Evolutionary conservation across 768 basidiomycete species (phyloP).

Genomic region (Tubosaeta sp.): DNA sequence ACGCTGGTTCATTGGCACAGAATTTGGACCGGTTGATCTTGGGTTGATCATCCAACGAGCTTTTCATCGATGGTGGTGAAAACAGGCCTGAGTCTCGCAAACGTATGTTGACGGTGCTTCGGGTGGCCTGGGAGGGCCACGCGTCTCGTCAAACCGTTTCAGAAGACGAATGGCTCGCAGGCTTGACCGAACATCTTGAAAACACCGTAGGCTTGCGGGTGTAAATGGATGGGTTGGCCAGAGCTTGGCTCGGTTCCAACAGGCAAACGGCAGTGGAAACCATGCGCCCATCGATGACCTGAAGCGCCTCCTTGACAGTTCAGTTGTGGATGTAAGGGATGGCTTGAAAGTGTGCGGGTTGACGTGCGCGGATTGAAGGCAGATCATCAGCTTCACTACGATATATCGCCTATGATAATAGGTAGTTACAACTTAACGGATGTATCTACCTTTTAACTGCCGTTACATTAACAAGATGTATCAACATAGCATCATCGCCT

Average conservation of each 20-base stretch:
- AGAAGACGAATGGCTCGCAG: conserved; percentile 36
- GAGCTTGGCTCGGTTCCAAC: conserved; percentile 47
- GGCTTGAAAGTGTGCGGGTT: conserved; percentile 47
- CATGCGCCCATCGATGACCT: conserved; percentile 45
- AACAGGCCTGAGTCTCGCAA: conserved; percentile 18
- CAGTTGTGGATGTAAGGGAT: conserved; percentile 42
- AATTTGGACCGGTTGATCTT: no score
- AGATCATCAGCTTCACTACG: no score
- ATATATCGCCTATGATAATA: no score
- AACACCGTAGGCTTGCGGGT: conserved; percentile 40
- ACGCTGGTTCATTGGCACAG: conserved; percentile 22
- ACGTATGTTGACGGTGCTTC: conserved; percentile 10
- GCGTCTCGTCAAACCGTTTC: conserved; percentile 14
- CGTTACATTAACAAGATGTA: no score
- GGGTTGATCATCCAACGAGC: no score
- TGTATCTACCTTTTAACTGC: no score
- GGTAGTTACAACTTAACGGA: no score
- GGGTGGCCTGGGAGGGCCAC: conserved; percentile 15
- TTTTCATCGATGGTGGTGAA: conserved; percentile 29
- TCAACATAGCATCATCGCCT: no score
- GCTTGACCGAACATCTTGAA: conserved; percentile 37
- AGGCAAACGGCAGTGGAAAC: conserved; percentile 2
- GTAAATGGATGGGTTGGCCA: conserved; percentile 49
- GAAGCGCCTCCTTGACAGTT: conserved; percentile 39
- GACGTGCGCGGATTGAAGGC: conserved; percentile 46